Percentiles rank a stretch among this genome's conserved stretches.
These are phyloP conservation scores for Metschnikowia henanensis DNA, from an alignment of 805 yeast genomes.

Conservation along the genomic window DNA sequence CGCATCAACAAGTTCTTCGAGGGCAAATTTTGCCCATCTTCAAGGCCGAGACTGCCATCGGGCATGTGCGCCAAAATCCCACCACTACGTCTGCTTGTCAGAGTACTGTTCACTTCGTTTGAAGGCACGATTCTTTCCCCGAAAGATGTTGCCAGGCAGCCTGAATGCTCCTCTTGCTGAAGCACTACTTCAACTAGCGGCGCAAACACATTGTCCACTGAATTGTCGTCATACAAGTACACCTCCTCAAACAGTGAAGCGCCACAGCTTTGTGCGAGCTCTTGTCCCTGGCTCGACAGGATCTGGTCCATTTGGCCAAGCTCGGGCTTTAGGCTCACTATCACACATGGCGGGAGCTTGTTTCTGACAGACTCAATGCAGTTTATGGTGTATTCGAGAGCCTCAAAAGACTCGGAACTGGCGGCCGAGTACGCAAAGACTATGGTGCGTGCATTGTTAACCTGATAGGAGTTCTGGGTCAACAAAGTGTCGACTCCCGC, in stretches of 20 bases:
- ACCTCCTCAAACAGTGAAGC: slow-evolving; percentile 33
- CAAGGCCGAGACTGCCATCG: not conserved
- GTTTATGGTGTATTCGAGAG: slow-evolving; percentile 29
- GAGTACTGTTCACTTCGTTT: too few species aligned
- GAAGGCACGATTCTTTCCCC: too few species aligned
- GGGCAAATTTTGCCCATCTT: too few species aligned
- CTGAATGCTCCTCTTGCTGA: not conserved
- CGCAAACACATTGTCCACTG: slow-evolving; percentile 29
- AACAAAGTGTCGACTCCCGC: slow-evolving; percentile 27
- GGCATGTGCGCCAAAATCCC: too few species aligned
- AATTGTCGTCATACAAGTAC: slow-evolving; percentile 21
- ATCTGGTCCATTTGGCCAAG: slow-evolving; percentile 28
- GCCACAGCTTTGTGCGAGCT: slow-evolving; percentile 26
- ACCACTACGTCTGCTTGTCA: too few species aligned
- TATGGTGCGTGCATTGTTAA: slow-evolving; percentile 29
- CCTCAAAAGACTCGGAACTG: slow-evolving; percentile 27
- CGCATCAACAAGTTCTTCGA: not conserved
- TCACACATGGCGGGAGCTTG: slow-evolving; percentile 29
- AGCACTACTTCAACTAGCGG: slow-evolving; percentile 22
- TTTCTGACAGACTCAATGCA: slow-evolving; percentile 23
- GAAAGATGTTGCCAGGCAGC: not conserved
- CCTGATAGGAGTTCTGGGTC: slow-evolving; percentile 26
- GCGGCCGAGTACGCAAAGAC: slow-evolving; percentile 33
- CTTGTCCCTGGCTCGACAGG: slow-evolving; percentile 27
- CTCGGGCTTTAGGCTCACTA: slow-evolving; percentile 35